Base-by-base conservation (phyloP, 164 flowering plant genomes). In the Vitis rotundifolia region DNA sequence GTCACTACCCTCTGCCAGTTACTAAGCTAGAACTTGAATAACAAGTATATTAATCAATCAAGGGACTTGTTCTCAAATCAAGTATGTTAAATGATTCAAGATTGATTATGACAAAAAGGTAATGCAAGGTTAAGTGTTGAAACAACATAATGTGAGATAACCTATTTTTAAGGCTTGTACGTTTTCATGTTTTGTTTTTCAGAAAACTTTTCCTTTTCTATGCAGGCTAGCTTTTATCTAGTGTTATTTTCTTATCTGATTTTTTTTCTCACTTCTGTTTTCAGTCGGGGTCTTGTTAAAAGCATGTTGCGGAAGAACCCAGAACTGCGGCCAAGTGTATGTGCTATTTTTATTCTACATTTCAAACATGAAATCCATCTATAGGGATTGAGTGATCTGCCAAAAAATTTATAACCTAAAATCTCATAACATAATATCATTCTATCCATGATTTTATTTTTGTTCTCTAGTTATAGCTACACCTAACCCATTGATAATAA, bases 221-320 rank as follows among this genome's bases (percentile, higher is more conserved):
- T 53, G 19, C 12, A 31, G 28, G 11, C 15, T 58, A 16, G 15
- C 22, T 69, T 53, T 58, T 66, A 28, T 51, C 31, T 8, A 37
- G 15, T 64, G 51, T 58, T 4, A 9, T 15, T 12, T 70, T 48
- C 61, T n/a, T 7, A 11, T 22, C 61, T 64, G 54, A 57, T 63
- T 29, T 31, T 66, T 44, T 61, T 68, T 66, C 61, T 71, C 48
- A 19, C 67, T 60, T 70, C 66, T 71, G 31, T 68, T 73, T 83
- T 51, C 92, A 95, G 99, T 66, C 90, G 98, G 13, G 91, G 97
- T 49, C 97, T 95, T 70, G 74, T 95, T 16, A 95, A 93, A 72
- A 93, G 97, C 86, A 93, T 95, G 99, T 85, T 95, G 70, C 86
- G 99, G 77, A 95, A 91, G 76, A 93, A 89, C 75, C 99, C 99